Evolutionary conservation across 371 early-diverging fungal genomes (phyloP), one percentile per base, ranked within the genome.

Genomic region (Mucor irregularis): DNA sequence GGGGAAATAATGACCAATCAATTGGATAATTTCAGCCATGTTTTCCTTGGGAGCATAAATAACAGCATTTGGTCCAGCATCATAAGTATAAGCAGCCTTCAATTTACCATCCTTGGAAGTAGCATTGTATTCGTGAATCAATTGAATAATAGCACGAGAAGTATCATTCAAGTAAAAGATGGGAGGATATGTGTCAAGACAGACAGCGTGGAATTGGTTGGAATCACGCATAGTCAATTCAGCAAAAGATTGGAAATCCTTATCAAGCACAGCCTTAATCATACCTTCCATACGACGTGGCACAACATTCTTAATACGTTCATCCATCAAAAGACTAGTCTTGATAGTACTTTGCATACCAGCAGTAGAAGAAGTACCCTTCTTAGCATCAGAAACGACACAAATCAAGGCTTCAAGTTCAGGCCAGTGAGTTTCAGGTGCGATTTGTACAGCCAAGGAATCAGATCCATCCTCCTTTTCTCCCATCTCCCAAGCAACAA

Each of bases 21-120:
- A 59, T 56, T 87, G 80, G 28, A 95, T 82, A 49, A 98, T 85
- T 66, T 94, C 93, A 31, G 78, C 72, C 71, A 93, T 90, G 66
- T 94, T 82, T 62, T 85, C 74, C 65, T 83, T 76, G 49, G 85
- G 86, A 16, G 93, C 85, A 65, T 96, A 98, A 58, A 99, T 89
- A 25, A 99, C 98, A 2, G 98, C 96, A 69, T 99, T 99, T 51
- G 99, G 97, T 43, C 99, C 99, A 19, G 99, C 99, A 71, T 99
- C 99, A 64, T 80, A 93, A n/a, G 92, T 94, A 73, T 90, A 90
- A 7, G 91, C 93, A 21, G 89, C 90, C 71, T 82, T 82, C 53
- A 66, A 68, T 62, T 81, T 74, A 28, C 81, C 86, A 35, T 85
- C 75, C 30, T 76, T 80, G 17, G 75, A 64, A 6, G 73, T 58